Evolutionary conservation across 1,284 basidiomycete species (phyloP).

Genomic region (Sparassis latifolia): DNA sequence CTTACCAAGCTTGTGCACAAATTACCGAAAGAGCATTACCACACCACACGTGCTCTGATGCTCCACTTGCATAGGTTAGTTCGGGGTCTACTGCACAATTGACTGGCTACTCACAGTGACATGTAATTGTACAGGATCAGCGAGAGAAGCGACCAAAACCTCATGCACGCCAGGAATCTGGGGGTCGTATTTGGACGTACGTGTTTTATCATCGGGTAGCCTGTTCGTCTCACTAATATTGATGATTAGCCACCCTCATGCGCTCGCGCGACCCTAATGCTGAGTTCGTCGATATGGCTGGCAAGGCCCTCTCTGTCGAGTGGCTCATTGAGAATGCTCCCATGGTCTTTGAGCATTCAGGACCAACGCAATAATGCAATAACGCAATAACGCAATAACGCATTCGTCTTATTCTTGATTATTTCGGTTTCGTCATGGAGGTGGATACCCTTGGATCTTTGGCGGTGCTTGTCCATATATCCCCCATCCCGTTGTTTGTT

Average conservation of each 20-base stretch:
- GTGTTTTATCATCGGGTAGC: conserved; percentile 30
- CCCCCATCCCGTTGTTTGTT: background rate
- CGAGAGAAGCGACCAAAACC: conserved; percentile 66
- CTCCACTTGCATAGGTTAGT: conserved; percentile 79
- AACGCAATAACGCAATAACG: no score
- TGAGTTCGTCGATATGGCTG: conserved; percentile 96
- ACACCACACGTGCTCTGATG: conserved; percentile 80
- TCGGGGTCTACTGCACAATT: background rate
- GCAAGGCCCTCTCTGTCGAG: conserved; percentile 87
- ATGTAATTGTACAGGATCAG: conserved; percentile 47
- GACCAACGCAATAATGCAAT: background rate
- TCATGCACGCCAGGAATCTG: conserved; percentile 93
- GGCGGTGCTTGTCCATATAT: no score
- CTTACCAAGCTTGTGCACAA: conserved; percentile 69
- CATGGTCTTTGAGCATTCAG: conserved; percentile 37
- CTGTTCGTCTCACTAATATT: conserved; percentile 4
- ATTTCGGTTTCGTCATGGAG: no score
- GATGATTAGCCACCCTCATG: conserved; percentile 80
- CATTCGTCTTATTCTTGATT: no score
- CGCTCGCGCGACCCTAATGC: conserved; percentile 80
- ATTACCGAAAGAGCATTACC: conserved; percentile 83
- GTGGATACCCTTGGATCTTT: no score
- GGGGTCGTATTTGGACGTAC: conserved; percentile 99
- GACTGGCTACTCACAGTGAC: background rate
- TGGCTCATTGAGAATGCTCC: conserved; percentile 91